These are phyloP conservation scores for Clathrospora elynae DNA, from an alignment of 2,329 filamentous ascomycete species.

Conservation along the genomic window DNA sequence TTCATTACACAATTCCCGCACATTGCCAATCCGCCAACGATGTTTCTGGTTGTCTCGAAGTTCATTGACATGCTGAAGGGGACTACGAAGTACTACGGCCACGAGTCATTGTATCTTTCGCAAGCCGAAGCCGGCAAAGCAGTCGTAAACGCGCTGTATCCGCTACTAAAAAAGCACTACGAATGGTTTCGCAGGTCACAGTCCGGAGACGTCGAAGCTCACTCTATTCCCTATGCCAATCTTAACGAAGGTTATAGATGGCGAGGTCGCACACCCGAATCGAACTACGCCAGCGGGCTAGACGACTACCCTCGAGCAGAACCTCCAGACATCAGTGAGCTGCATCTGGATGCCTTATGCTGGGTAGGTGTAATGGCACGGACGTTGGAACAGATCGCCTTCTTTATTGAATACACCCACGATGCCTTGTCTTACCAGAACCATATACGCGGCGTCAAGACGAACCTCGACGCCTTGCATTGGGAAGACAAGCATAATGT, in stretches of 20 bases:
- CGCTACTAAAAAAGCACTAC: constrained; percentile 85
- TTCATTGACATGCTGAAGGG: constrained; percentile 65
- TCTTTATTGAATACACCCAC: constrained; percentile 70
- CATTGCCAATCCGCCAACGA: constrained; percentile 92
- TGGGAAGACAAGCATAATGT: constrained; percentile 81
- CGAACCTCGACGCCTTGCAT: constrained; percentile 86
- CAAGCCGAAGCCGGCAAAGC: constrained; percentile 68
- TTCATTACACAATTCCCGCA: constrained; percentile 95
- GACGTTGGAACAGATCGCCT: constrained; percentile 75
- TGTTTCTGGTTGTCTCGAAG: constrained; percentile 82
- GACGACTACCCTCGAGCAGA: constrained; percentile 93
- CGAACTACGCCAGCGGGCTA: constrained; percentile 85
- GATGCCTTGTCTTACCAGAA: constrained; percentile 72
- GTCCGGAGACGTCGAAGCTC: constrained; percentile 64
- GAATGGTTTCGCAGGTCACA: constrained; percentile 94
- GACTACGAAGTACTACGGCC: constrained; percentile 57
- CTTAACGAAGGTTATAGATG: constrained; percentile 85
- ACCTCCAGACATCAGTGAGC: constrained; percentile 87
- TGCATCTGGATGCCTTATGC: constrained; percentile 88
- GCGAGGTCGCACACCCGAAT: constrained; percentile 81
- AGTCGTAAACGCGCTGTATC: constrained; percentile 77
- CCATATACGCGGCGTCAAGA: constrained; percentile 73
- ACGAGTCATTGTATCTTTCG: constrained; percentile 61
- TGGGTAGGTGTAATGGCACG: constrained; percentile 96
- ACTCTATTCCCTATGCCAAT: constrained; percentile 32